These are phyloP conservation scores for Zasmidium citrigriseum DNA, from an alignment of 2,329 filamentous ascomycete genomes.

Conservation along the genomic window DNA sequence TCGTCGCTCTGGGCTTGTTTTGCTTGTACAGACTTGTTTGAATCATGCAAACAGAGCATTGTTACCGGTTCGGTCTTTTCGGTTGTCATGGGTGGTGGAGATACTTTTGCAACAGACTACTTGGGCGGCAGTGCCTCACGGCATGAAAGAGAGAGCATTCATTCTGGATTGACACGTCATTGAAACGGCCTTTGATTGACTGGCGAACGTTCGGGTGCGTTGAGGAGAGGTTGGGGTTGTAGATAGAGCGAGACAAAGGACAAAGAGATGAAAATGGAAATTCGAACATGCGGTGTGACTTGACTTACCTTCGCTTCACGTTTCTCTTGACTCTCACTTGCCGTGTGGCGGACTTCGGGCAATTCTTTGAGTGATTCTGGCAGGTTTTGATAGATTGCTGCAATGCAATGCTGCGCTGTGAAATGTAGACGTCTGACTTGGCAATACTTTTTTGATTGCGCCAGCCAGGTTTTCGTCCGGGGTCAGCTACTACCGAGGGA, in stretches of 20 bases:
- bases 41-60: constrained; percentile 1
- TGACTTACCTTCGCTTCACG: background rate
- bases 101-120: background rate
- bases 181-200: background rate
- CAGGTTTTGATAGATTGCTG: background rate
- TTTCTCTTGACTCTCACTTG: background rate
- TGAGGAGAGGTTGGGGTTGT: background rate
- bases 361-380: background rate
- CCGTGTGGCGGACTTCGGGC: background rate
- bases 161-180: background rate
- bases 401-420: background rate
- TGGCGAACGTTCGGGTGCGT: background rate
- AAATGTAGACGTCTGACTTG: too few species aligned
- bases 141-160: background rate
- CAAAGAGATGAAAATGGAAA: background rate
- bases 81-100: background rate
- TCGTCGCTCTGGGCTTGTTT: background rate
- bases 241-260: background rate
- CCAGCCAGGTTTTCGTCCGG: too few species aligned
- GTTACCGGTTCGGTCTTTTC: background rate
- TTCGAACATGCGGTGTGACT: background rate
- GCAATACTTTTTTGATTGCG: background rate
- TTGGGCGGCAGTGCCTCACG: constrained; percentile 1
- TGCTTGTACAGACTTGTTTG: background rate
- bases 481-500: too few species aligned